Percentiles rank a stretch among this genome's conserved stretches.
Evolutionary conservation across 2,329 filamentous ascomycete genomes (phyloP).

Genomic region (Cercospora janseana): DNA sequence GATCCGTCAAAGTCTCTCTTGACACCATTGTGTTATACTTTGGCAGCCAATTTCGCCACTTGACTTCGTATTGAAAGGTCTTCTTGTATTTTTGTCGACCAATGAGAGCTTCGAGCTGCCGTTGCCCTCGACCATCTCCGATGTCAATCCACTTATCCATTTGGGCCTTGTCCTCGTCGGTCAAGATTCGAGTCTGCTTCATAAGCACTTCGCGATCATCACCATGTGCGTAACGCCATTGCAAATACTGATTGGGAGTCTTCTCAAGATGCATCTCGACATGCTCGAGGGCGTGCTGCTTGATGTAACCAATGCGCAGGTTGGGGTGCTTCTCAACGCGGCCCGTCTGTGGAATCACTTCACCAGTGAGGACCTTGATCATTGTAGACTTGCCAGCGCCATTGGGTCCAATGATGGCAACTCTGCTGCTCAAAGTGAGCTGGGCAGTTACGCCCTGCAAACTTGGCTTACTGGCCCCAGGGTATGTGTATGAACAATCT

Average conservation of each 20-base stretch:
- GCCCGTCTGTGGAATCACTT: conserved; percentile 77
- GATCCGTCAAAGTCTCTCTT: conserved; percentile 81
- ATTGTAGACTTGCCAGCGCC: conserved; percentile 97
- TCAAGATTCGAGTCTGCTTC: conserved; percentile 93
- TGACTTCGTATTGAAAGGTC: conserved; percentile 96
- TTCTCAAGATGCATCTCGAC: conserved; percentile 99
- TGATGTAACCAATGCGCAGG: conserved; percentile 97
- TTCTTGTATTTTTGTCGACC: conserved; percentile 99
- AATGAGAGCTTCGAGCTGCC: conserved; percentile 82
- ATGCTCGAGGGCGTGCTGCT: conserved; percentile 98
- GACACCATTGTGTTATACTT: conserved; percentile 93
- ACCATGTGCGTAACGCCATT: conserved; percentile 97
- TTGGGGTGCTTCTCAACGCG: conserved; percentile 98
- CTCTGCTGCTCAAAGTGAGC: conserved; percentile 82
- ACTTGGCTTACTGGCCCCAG: conserved; percentile 83
- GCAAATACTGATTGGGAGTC: conserved; percentile 97
- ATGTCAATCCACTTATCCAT: conserved; percentile 89
- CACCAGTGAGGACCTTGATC: conserved; percentile 94
- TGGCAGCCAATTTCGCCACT: conserved; percentile 85
- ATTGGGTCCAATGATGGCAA: conserved; percentile 95
- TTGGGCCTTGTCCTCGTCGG: conserved; percentile 78
- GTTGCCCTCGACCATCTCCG: conserved; percentile 72
- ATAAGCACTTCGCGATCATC: conserved; percentile 95
- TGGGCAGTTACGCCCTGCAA: conserved; percentile 82
- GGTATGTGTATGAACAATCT: conserved; percentile 89